Base-by-base conservation (phyloP, 106 monocot genomes). In the Vanilla planifolia region DNA sequence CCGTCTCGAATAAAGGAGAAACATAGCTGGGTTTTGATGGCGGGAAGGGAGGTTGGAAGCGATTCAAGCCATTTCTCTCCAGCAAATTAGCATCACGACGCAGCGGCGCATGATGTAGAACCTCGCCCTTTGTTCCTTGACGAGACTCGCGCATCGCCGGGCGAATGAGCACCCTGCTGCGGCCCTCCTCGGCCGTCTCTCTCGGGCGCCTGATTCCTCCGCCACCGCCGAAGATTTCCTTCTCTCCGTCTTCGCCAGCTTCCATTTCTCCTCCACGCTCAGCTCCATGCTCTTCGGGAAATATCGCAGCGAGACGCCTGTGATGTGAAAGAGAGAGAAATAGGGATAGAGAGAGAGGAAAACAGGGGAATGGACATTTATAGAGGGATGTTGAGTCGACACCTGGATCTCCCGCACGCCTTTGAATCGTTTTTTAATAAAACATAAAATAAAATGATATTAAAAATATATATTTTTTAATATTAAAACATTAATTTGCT, bases 81-180 rank as follows among this genome's bases (percentile, higher is more conserved):
- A 71, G 62, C 71, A 71, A 20, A 71, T 33, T 22, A 71, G 71
- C 71, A 71, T 71, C 30, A 51, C 63, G n/a, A 71, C 71, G 33
- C 71, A 71, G 42, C 71, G 62, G 29, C 71, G 51, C 63, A 63
- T 44, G 71, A 71, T 71, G 52, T 71, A 71, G 62, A 71, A 62
- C 43, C 55, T 37, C 20, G 71, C 71, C 5, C 71, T 32, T 42
- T 71, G 71, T 41, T 71, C 71, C 51, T 55, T 62, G 23, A 63
- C 71, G 22, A 69, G 47, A 2, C 42, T 23, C 34, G 48, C 40
- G 39, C 43, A 43, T 40, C 67, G 53, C 40, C 37, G 26, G 9
- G 53, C 4, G 35, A 59, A 40, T 27, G 46, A 51, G 28, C 44
- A 55, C 43, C 65, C 8, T 19, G 53, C 39, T 15, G 60, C 22